Evolutionary conservation across 345 rosid species (phyloP), one percentile per base, ranked within the genome.

Genomic region (Moricandia arvensis): DNA sequence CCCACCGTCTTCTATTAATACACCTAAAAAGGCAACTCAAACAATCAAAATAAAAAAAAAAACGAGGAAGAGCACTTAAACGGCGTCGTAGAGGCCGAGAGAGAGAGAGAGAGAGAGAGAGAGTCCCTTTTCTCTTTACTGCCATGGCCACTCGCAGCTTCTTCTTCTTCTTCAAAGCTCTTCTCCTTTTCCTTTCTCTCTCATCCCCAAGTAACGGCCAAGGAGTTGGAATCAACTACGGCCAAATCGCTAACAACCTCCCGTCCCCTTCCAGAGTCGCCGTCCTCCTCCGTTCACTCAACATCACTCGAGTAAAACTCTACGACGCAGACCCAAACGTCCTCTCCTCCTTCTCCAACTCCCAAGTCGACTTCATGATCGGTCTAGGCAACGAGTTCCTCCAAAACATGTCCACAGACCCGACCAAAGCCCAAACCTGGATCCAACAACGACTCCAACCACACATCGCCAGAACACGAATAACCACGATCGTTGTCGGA

Each of bases 161-260:
- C 76, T 64, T 58, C 60, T 64, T 58, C 60, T 43, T 79, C 76
- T 54, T 77, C 75, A 69, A 26, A 70, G 45, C 77, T 38, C 71
- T 77, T 64, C 68, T 87, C 63, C 13, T 89, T 59, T 76, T 83
- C 54, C 74, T 85, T 63, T 9, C 58, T 37, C 80, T 89, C 79
- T 84, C 90, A 88, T n/a, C 63, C 10, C 24, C 11, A 68, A 15
- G 10, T 35, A 58, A 70, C 4, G 67, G 76, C 1, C 80, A 70
- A 66, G 84, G 87, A 35, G 69, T 94, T 11, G 98, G 98, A 71
- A 95, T 95, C 38, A 95, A 95, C 86, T 95, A 95, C 45, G 98
- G 99, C 0, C 97, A 92, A 77, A 86, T 90, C 2, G 99, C 90
- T 8, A 83, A 93, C 82, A 83, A 95, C 81, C 96, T 95, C 11